Percentiles rank a stretch among this genome's conserved stretches.
phyloP scores from a whole-genome alignment of 2,329 filamentous ascomycete genomes.

The Xylariomycetidae sp. region DNA sequence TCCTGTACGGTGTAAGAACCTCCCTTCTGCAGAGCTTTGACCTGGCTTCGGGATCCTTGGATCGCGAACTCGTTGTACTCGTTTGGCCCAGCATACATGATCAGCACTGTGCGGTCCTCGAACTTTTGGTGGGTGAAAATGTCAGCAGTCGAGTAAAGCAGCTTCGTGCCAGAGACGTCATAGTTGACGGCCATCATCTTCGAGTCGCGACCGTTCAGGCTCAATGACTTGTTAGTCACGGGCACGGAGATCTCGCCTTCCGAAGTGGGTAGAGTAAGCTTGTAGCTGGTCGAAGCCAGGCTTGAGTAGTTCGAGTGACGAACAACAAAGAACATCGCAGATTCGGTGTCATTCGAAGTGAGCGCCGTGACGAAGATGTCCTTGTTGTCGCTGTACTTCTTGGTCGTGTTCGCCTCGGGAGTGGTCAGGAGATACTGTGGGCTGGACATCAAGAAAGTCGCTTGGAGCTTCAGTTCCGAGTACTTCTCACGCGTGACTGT shows the following conservation, averaged over 20 bases:
- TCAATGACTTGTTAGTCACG: constrained; percentile 49
- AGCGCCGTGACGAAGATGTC: constrained; percentile 58
- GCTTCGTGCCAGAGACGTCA: constrained; percentile 45
- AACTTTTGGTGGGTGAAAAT: constrained; percentile 58
- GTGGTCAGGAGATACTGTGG: constrained; percentile 60
- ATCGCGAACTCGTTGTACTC: constrained; percentile 60
- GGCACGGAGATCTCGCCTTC: constrained; percentile 52
- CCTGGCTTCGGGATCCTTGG: constrained; percentile 19
- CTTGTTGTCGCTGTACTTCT: constrained; percentile 44
- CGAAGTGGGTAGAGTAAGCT: constrained; percentile 55
- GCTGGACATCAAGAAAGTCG: constrained; percentile 67
- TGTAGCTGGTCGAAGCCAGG: constrained; percentile 52
- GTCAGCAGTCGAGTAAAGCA: constrained; percentile 65
- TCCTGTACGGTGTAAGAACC: constrained; percentile 6
- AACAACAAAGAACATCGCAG: constrained; percentile 55
- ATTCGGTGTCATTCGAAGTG: constrained; percentile 39
- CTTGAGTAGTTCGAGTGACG: constrained; percentile 62
- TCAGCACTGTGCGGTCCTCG: constrained; percentile 33
- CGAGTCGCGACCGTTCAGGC: constrained; percentile 58
- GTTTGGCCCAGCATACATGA: constrained; percentile 57
- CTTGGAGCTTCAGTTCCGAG: constrained; percentile 70
- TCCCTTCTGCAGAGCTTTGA: constrained; percentile 22
- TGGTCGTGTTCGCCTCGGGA: constrained; percentile 44
- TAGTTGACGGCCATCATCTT: constrained; percentile 65
- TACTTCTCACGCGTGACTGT: constrained; percentile 69